These are phyloP conservation scores for Quercus berberidifolia DNA, from an alignment of 306 rosid genomes.

Conservation along the genomic window DNA sequence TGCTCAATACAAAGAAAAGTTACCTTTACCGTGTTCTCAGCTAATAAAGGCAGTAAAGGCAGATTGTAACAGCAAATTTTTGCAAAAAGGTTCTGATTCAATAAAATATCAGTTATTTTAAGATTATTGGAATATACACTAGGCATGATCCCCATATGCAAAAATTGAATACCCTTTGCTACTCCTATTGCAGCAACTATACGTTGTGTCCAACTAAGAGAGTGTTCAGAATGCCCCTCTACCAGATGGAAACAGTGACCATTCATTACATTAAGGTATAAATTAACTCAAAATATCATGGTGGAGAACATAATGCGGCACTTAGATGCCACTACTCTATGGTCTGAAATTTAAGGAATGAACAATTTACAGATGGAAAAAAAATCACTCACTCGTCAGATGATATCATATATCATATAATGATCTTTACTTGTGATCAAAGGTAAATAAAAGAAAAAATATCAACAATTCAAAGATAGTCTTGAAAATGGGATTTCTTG, in stretches of 20 bases:
- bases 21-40: slow-evolving; percentile 61
- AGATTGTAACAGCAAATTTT: slow-evolving; percentile 75
- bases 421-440: not conserved
- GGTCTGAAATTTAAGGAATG: not conserved
- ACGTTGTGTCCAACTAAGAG: slow-evolving; percentile 67
- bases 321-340: not conserved
- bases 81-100: slow-evolving; percentile 72
- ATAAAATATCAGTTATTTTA: slow-evolving; percentile 62
- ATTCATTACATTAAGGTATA: not conserved
- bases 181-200: slow-evolving; percentile 72
- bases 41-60: slow-evolving; percentile 39
- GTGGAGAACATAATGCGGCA: not conserved
- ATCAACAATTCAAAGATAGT: not conserved
- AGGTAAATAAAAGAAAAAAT: not conserved
- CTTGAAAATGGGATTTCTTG: not conserved
- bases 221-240: slow-evolving; percentile 43
- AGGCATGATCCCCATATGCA: slow-evolving; percentile 78
- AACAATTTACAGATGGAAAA: not conserved
- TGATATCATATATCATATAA: not conserved
- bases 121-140: slow-evolving; percentile 63
- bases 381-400: not conserved
- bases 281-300: not conserved
- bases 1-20: not conserved
- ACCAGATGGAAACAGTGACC: slow-evolving; percentile 14
- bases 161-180: slow-evolving; percentile 78